A percentile compares a stretch with the other conserved stretches of the same genome.
Conservation (phyloP, 257 asterid genomes). For the Nicotiana sylvestris region DNA sequence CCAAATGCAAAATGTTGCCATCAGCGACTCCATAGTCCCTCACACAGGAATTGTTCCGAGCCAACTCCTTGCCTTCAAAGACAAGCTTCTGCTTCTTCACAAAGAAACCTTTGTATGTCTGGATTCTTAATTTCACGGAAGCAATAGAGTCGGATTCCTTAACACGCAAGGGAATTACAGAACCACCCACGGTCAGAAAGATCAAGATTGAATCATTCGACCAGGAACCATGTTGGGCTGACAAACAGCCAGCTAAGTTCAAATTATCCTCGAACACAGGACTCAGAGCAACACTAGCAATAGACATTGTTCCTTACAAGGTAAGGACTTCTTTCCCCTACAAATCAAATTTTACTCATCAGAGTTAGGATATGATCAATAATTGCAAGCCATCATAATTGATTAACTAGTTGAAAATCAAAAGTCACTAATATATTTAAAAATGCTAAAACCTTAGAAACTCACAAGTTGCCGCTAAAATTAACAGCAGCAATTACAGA, state of each 20-base stretch:
- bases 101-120: slow-evolving; percentile 53
- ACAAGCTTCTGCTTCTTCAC: slow-evolving; percentile 68
- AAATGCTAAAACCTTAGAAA: slow-evolving; percentile 17
- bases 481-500: not conserved
- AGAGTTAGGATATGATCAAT: not conserved
- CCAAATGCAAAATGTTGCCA: slow-evolving; percentile 66
- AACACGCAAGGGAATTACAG: slow-evolving; percentile 63
- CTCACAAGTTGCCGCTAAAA: slow-evolving; percentile 4
- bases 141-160: slow-evolving; percentile 74
- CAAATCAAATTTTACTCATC: slow-evolving; percentile 12
- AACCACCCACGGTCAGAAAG: slow-evolving; percentile 57
- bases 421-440: not conserved
- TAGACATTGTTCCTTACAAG: slow-evolving; percentile 48
- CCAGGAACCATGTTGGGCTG: slow-evolving; percentile 31
- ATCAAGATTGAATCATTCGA: slow-evolving; percentile 55
- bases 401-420: slow-evolving; percentile 11
- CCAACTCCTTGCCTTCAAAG: slow-evolving; percentile 69
- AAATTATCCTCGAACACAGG: slow-evolving; percentile 58
- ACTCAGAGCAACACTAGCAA: slow-evolving; percentile 72
- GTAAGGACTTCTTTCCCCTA: slow-evolving; percentile 27
- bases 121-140: slow-evolving; percentile 66
- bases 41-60: slow-evolving; percentile 51
- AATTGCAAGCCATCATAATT: not conserved
- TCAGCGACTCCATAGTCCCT: slow-evolving; percentile 60
- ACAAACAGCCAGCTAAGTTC: slow-evolving; percentile 42